A percentile compares a stretch with the other conserved stretches of the same genome.
Evolutionary conservation across 768 basidiomycete genomes (phyloP).

Genomic region (Pleurotus citrinopileatus): DNA sequence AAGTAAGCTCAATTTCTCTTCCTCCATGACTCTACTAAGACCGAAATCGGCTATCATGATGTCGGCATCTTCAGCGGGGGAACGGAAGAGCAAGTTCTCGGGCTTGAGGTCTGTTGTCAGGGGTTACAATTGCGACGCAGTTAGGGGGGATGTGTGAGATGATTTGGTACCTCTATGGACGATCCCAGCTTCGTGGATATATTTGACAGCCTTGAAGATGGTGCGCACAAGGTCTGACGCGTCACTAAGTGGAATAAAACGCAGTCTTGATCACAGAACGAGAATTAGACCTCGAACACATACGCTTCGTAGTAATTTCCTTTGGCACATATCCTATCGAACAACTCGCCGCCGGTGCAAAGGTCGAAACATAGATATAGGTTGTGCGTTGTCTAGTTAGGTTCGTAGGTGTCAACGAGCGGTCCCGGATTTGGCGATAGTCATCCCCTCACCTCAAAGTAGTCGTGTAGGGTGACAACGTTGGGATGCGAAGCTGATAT

Average conservation of each 20-base stretch:
- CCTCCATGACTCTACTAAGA: constrained; percentile 86
- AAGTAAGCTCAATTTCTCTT: constrained; percentile 80
- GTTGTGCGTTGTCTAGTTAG: constrained; percentile 77
- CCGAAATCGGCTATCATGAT: constrained; percentile 99
- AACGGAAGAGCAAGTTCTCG: constrained; percentile 95
- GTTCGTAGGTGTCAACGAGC: neutral
- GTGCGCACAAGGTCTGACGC: constrained; percentile 87
- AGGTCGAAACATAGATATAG: constrained; percentile 95
- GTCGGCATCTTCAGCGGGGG: constrained; percentile 84
- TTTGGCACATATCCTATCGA: constrained; percentile 97
- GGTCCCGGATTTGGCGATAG: neutral
- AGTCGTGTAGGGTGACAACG: constrained; percentile 93
- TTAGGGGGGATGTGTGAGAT: neutral
- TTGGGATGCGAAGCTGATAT: constrained; percentile 89
- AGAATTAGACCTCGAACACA: constrained; percentile 24
- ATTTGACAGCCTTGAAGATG: constrained; percentile 83
- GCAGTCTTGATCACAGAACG: constrained; percentile 1
- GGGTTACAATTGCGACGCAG: neutral
- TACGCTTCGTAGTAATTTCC: constrained; percentile 96
- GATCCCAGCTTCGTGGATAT: constrained; percentile 89
- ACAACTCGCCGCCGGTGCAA: constrained; percentile 97
- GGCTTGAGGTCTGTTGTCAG: constrained; percentile 79
- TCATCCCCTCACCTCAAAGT: constrained; percentile 71
- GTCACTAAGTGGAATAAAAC: constrained; percentile 53
- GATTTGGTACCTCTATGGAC: constrained; percentile 75